A percentile compares a stretch with the other conserved stretches of the same genome.
Evolutionary conservation across 73 alveolate species (phyloP).

Genomic region (Stentor roeselii): DNA sequence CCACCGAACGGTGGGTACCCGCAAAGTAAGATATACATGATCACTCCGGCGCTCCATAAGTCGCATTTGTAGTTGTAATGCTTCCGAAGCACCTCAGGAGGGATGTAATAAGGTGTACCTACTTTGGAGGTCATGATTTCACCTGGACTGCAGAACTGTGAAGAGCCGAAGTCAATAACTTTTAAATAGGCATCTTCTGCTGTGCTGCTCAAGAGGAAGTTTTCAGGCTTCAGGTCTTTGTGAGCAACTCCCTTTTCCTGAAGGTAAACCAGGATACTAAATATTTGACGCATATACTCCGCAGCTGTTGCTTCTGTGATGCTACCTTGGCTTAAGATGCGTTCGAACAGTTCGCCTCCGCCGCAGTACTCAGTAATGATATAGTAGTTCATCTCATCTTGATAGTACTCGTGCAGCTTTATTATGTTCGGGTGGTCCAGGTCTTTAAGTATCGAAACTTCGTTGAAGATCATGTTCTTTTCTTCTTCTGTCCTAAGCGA

Average conservation of each 20-base stretch:
- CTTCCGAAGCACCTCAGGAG: slow-evolving; percentile 63
- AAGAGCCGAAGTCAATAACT: slow-evolving; percentile 45
- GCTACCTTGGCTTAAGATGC: slow-evolving; percentile 76
- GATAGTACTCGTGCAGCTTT: slow-evolving; percentile 78
- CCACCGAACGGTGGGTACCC: slow-evolving; percentile 93
- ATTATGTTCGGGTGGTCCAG: slow-evolving; percentile 85
- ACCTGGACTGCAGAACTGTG: slow-evolving; percentile 38
- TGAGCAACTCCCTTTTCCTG: slow-evolving; percentile 73
- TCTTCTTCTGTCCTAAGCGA: too few species aligned
- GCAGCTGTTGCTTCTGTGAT: slow-evolving; percentile 73
- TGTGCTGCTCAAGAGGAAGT: slow-evolving; percentile 46
- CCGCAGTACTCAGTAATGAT: slow-evolving; percentile 77
- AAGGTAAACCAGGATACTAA: slow-evolving; percentile 72
- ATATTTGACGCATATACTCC: slow-evolving; percentile 61
- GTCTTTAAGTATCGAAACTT: slow-evolving; percentile 62
- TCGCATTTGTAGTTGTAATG: slow-evolving; percentile 67
- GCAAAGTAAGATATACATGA: slow-evolving; percentile 68
- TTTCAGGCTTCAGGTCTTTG: slow-evolving; percentile 74
- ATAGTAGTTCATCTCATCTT: slow-evolving; percentile 74
- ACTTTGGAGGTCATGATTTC: slow-evolving; percentile 42
- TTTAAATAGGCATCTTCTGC: slow-evolving; percentile 38
- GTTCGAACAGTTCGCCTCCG: slow-evolving; percentile 83
- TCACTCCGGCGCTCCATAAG: slow-evolving; percentile 84
- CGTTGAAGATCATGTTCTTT: slow-evolving; percentile 65
- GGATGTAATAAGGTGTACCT: slow-evolving; percentile 67